Evolutionary conservation across 2,329 filamentous ascomycete genomes (phyloP).

Genomic region (Bipolaris sorokiniana): DNA sequence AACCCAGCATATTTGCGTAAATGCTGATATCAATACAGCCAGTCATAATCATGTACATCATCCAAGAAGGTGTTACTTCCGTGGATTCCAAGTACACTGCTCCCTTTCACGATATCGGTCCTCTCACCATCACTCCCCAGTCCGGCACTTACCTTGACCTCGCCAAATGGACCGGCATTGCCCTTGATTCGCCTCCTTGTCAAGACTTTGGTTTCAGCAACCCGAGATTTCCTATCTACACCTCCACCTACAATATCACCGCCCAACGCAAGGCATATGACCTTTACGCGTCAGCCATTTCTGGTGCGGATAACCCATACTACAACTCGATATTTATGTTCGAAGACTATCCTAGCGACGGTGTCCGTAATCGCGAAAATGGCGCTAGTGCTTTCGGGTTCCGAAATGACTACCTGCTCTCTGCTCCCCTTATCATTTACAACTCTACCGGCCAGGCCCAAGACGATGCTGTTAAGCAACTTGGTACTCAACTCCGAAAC

Average conservation of each 20-base stretch:
- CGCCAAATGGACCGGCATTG: constrained; percentile 31
- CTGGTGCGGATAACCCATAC: constrained; percentile 31
- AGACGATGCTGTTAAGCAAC: constrained; percentile 19
- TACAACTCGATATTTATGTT: constrained; percentile 60
- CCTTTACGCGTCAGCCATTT: constrained; percentile 45
- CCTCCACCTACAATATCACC: constrained; percentile 39
- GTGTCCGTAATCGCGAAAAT: constrained; percentile 39
- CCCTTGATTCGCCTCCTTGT: constrained; percentile 33
- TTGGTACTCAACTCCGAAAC: constrained; percentile 27
- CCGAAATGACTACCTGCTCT: constrained; percentile 47
- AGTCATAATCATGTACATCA: constrained; percentile 29
- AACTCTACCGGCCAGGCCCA: constrained; percentile 10
- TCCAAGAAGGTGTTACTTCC: constrained; percentile 31
- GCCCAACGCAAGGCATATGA: constrained; percentile 50
- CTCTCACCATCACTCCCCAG: constrained; percentile 18
- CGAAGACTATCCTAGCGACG: constrained; percentile 60
- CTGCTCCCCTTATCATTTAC: constrained; percentile 30
- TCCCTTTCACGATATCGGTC: constrained; percentile 27
- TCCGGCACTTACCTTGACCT: constrained; percentile 32
- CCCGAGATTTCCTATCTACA: constrained; percentile 34
- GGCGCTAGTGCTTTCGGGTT: constrained; percentile 37
- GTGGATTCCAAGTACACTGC: constrained; percentile 30
- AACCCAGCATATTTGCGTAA: neutral
- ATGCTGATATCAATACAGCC: neutral
- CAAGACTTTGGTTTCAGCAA: constrained; percentile 36